Evolutionary conservation across 2,329 filamentous ascomycete genomes (phyloP), one percentile per base, ranked within the genome.

Genomic region (Calonectria pteridis): DNA sequence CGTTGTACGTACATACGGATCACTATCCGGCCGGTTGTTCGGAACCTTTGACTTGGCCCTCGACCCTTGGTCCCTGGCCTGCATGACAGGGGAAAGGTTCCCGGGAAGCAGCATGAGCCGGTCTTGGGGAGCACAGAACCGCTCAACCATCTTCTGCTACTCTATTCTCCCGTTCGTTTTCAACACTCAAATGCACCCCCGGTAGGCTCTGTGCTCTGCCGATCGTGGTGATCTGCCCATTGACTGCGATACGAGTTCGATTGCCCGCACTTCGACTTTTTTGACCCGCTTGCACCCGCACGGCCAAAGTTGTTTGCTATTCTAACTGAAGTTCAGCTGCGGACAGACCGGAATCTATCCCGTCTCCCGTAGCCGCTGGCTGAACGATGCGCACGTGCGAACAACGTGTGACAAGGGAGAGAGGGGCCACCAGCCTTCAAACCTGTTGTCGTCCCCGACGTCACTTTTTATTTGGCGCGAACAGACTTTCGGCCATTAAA

Each of bases 401-500:
- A 40, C 37, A 72, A 66, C 49, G 70, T 76, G 73, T 68, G 67
- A 76, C 68, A 64, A 29, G 14, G 49, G 49, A 28, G 58, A 51
- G 49, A 29, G 62, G 71, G 59, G 62, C 53, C 58, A n/a, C 46
- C 37, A 40, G 26, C 68, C 63, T 55, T 78, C 62, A 73, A 72
- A 67, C 29, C 35, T 51, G 37, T 31, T 50, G 51, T 63, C 46
- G 51, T 63, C 46, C 20, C 46, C 46, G 46, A 53, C 63, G 63
- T 66, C 63, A 53, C 58, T 64, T 23, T 58, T 53, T 16, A 63
- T 43, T 63, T 31, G 37, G 58, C 33, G 58, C 26, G 67, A 67
- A 37, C 43, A n/a, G 31, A 62, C 29, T 23, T 10, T 26, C 50
- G 14, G 67, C 43, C 51, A 59, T 49, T 40, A 71, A 66, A 28